A percentile compares a stretch with the other conserved stretches of the same genome.
These are phyloP conservation scores for Albatrellus ellisii DNA, from an alignment of 768 basidiomycete genomes.

Conservation along the genomic window DNA sequence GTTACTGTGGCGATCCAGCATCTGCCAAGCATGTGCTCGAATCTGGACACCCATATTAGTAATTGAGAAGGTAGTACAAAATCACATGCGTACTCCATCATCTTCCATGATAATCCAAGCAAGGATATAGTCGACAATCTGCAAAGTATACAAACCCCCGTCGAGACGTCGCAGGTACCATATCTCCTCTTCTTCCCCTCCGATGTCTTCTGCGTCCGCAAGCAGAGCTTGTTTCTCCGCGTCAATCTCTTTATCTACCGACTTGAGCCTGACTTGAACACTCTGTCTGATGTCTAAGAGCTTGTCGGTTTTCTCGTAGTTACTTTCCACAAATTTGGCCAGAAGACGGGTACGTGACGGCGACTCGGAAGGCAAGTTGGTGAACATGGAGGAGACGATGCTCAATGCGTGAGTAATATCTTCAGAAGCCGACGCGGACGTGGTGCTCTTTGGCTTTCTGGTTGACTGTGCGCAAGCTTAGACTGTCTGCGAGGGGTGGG, in stretches of 20 bases:
- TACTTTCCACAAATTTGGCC: conserved; percentile 85
- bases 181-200: conserved; percentile 50
- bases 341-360: conserved; percentile 67
- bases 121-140: conserved; percentile 87
- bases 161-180: conserved; percentile 86
- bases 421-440: conserved; percentile 46
- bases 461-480: conserved; percentile 13
- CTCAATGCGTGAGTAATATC: conserved; percentile 83
- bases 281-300: conserved; percentile 77
- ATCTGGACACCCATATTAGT: conserved; percentile 35
- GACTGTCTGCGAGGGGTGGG: neutral
- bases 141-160: conserved; percentile 76
- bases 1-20: conserved; percentile 64
- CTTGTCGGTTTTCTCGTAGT: conserved; percentile 93
- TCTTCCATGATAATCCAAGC: conserved; percentile 98
- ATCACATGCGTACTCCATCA: conserved; percentile 62
- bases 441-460: conserved; percentile 51
- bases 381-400: conserved; percentile 77
- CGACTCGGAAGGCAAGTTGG: conserved; percentile 80
- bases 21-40: conserved; percentile 56
- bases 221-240: conserved; percentile 52
- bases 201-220: conserved; percentile 42
- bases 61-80: neutral
- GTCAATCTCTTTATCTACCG: conserved; percentile 54
- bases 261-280: conserved; percentile 44